Evolutionary conservation across 768 basidiomycete species (phyloP), one percentile per base, ranked within the genome.

Genomic region (Auricularia sp.): DNA sequence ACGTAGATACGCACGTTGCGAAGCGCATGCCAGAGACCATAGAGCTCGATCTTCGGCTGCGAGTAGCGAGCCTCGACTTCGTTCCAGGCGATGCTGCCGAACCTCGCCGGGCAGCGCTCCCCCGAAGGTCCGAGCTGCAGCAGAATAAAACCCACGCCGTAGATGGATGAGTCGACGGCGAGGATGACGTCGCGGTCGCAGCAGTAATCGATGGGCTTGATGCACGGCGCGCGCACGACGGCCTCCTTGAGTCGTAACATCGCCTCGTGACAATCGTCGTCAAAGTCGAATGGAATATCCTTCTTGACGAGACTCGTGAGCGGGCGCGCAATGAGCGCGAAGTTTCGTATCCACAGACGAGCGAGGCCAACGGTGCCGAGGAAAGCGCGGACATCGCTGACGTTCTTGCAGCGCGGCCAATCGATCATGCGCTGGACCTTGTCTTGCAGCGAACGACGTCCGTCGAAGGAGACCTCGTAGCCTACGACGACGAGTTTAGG

Each of bases 71-170:
- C 8, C 47, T 74, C 71, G 11, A 65, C 66, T 0, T 67, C 72
- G 45, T 77, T 78, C 33, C 80, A 69, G 0, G 74, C 68, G 0
- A 82, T 77, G 0, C 77, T 81, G 0, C 78, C 72, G 47, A 80
- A 82, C 0, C 71, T 66, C 0, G 73, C 69, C 35, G 72, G 78
- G 18, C 70, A 70, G 0, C 69, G 65, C 14, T 66, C 65, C 0
- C 69, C 63, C 1, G 70, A 62, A 0, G 62, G 21, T 18, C 73
- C 68, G 3, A 68, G 44, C 36, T 79, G 76, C 1, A 39, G 63
- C 0, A 79, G 67, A 0, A 75, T 61, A 64, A 66, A 75, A 1
- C 74, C 72, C 0, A 69, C 67, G 1, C 69, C 71, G 13, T 70
- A 68, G 24, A 16, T 33, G 2, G 72, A 74, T 0, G 71, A 72